Evolutionary conservation across 108 stramenopile species (phyloP).

Genomic region (Fragilariopsis cylindrus): DNA sequence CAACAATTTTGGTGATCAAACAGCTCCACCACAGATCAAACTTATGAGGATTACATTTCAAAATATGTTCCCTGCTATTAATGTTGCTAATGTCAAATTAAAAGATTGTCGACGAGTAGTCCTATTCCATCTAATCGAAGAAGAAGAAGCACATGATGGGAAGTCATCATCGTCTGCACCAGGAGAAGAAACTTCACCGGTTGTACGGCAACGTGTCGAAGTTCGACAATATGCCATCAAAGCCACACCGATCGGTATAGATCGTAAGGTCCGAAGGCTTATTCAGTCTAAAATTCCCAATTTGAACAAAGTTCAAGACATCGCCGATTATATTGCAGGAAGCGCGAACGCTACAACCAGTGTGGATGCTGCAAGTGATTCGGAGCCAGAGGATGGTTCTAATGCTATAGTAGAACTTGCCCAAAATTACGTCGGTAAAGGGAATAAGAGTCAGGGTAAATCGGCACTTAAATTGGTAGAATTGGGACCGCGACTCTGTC

Average conservation of each 20-base stretch:
- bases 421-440: conserved; percentile 79
- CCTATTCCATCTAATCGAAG: conserved; percentile 83
- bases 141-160: conserved; percentile 15
- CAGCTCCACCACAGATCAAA: conserved; percentile 89
- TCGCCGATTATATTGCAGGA: conserved; percentile 94
- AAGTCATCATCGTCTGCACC: neutral
- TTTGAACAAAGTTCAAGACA: conserved; percentile 87
- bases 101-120: conserved; percentile 95
- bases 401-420: conserved; percentile 74
- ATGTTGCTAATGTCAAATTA: conserved; percentile 93
- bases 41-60: conserved; percentile 97
- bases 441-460: conserved; percentile 81
- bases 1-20: conserved; percentile 96
- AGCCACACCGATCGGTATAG: conserved; percentile 93
- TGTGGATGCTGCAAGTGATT: conserved; percentile 72
- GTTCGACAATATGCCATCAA: conserved; percentile 97
- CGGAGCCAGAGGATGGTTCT: conserved; percentile 87
- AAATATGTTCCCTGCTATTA: conserved; percentile 99
- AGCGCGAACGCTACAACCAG: conserved; percentile 39
- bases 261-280: conserved; percentile 87
- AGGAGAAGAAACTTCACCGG: conserved; percentile 36
- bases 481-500: conserved; percentile 91
- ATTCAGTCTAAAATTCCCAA: conserved; percentile 94
- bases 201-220: conserved; percentile 64
- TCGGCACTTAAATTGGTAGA: conserved; percentile 95